Conservation (phyloP, 2,329 filamentous ascomycete genomes). For the Thelonectria rubi region DNA sequence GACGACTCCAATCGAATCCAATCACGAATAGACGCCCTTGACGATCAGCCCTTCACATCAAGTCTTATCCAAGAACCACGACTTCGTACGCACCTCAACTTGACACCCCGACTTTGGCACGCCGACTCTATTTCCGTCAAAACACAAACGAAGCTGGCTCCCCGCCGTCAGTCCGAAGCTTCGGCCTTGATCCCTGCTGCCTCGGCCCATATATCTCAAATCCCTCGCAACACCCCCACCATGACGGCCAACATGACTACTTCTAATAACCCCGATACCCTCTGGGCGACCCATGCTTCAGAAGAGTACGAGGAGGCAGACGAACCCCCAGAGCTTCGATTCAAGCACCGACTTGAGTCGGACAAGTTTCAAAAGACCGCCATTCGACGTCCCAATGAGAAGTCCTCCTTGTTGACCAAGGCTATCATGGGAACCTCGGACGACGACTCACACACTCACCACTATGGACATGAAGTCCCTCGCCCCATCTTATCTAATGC, state of each 20-base stretch:
- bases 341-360: slow-evolving; percentile 40
- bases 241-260: slow-evolving; percentile 48
- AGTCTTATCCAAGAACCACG: neutral
- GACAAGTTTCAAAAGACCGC: slow-evolving; percentile 58
- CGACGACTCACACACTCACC: slow-evolving; percentile 57
- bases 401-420: slow-evolving; percentile 86
- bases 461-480: slow-evolving; percentile 42
- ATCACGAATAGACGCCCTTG: neutral
- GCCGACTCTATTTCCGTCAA: slow-evolving; percentile 15
- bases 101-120: slow-evolving; percentile 14
- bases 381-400: slow-evolving; percentile 60
- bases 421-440: slow-evolving; percentile 77
- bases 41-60: neutral
- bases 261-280: slow-evolving; percentile 41
- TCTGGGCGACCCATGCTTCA: slow-evolving; percentile 51
- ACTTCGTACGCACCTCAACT: neutral
- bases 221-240: slow-evolving; percentile 40
- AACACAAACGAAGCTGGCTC: slow-evolving; percentile 9
- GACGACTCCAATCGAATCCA: slow-evolving; percentile 25
- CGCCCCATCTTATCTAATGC: slow-evolving; percentile 45
- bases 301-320: slow-evolving; percentile 82
- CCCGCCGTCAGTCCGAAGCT: slow-evolving; percentile 9
- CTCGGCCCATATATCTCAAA: slow-evolving; percentile 30
- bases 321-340: slow-evolving; percentile 79
- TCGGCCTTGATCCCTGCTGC: slow-evolving; percentile 26